A percentile compares a stretch with the other conserved stretches of the same genome.
These are phyloP conservation scores for Effrenium voratum DNA, from an alignment of 73 alveolate species.

Conservation along the genomic window DNA sequence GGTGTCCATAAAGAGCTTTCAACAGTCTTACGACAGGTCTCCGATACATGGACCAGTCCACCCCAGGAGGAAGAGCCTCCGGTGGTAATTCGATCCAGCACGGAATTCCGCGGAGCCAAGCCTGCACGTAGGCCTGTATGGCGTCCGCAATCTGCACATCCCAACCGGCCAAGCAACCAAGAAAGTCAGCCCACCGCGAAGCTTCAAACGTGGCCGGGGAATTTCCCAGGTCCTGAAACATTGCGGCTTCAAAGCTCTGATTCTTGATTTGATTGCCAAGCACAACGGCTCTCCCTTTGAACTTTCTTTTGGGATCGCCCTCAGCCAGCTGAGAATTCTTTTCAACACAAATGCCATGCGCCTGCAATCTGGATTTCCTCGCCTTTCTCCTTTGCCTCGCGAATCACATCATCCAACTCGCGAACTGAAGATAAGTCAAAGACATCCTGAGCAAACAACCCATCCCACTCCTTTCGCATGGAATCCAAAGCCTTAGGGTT, in stretches of 20 bases:
- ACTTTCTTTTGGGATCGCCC: no score
- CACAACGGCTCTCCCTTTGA: no score
- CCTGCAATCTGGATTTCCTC: no score
- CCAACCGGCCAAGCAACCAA: background rate
- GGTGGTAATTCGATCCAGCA: conserved; percentile 24
- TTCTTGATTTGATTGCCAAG: no score
- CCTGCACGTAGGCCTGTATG: conserved; percentile 35
- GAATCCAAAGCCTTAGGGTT: no score
- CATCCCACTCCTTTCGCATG: no score
- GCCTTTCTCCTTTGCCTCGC: no score
- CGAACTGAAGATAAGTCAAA: no score
- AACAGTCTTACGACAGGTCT: background rate
- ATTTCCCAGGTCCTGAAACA: background rate
- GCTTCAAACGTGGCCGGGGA: conserved; percentile 2
- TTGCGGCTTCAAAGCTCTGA: background rate
- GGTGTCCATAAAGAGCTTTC: conserved; percentile 29
- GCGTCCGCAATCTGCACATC: background rate
- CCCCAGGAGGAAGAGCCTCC: background rate
- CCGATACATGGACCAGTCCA: background rate
- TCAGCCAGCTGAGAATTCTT: no score
- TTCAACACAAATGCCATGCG: no score
- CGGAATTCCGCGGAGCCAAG: background rate
- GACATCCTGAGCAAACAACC: no score
- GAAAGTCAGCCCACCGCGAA: background rate
- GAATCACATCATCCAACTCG: no score